Evolutionary conservation across 352 stramenopile species (phyloP).

Genomic region (Blastocystis sp.): DNA sequence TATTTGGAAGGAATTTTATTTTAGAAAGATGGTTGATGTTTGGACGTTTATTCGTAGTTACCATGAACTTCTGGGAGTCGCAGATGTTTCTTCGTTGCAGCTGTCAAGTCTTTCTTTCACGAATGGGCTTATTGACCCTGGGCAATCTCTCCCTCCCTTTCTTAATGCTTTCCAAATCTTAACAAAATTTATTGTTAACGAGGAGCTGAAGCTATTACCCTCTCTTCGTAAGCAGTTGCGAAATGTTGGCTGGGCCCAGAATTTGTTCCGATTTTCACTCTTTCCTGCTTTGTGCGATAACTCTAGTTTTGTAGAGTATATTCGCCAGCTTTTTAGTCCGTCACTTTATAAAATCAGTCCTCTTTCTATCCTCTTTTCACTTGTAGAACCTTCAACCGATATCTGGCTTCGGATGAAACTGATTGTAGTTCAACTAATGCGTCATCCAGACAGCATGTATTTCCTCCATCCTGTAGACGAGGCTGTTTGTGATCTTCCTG

Average conservation of each 20-base stretch:
- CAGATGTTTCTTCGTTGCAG: background rate
- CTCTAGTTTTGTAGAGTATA: background rate
- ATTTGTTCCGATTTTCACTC: background rate
- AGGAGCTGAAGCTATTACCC: background rate
- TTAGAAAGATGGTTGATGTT: constrained; percentile 20
- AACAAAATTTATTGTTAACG: background rate
- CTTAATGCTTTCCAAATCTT: background rate
- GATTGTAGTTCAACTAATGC: constrained; percentile 18
- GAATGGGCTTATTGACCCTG: background rate
- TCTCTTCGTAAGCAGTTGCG: constrained; percentile 3
- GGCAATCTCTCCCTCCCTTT: background rate
- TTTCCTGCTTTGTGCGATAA: background rate
- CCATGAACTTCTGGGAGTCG: background rate
- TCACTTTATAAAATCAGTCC: background rate
- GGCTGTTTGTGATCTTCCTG: constrained; percentile 74
- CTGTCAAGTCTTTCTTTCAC: background rate
- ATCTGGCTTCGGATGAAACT: background rate
- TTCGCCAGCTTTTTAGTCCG: background rate
- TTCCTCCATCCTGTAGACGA: constrained; percentile 78
- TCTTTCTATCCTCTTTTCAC: background rate
- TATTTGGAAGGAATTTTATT: background rate
- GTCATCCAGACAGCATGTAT: constrained; percentile 69
- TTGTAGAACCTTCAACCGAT: background rate
- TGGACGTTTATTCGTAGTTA: constrained; percentile 21
- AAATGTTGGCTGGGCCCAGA: background rate